Evolutionary conservation across 768 basidiomycete species (phyloP), one percentile per base, ranked within the genome.

Genomic region (Boletus rufocinnamomeus): DNA sequence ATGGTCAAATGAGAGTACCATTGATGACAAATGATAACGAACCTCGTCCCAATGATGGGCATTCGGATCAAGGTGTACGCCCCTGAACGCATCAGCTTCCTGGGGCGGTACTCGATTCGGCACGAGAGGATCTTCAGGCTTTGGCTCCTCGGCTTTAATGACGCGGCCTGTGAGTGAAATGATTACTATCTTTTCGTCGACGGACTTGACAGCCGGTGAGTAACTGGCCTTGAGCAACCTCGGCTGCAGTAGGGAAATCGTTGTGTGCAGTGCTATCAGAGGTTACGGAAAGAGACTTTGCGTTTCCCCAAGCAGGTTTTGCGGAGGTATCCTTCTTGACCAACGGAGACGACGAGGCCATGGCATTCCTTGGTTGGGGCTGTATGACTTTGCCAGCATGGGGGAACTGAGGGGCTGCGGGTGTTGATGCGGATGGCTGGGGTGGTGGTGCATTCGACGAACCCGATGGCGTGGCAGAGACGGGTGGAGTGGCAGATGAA

Each of bases 31-130:
- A 60, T 64, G 59, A 48, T 37, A 41, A 74, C 90, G 60, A 62
- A 98, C 95, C 82, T 97, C 95, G 65, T 98, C 97, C 97, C 97
- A 99, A 70, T 98, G 95, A 69, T 94, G 91, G 4, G 91, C 86
- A 66, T 95, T 95, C 50, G 95, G 92, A 74, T 97, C 88, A 48
- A 98, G 77, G 72, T 98, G 95, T 1, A 93, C 87, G 0, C 95
- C 95, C 40, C 95, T 84, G 75, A 99, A 99, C 1, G 95, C 89
- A 72, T 97, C 96, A 8, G 95, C 88, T 66, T 93, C 91, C 69
- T 94, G 89, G 54, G 86, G 75, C 43, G 82, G 67, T 85, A 85
- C 70, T 87, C 86, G 64, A 82, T 82, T 9, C 80, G 56, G 71
- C 10, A 74, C 72, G 21, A 80, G 80, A 16, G 78, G 75, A 44